Base-by-base conservation (phyloP, 176 grass and related monocot genomes). In the Musa beccarii region DNA sequence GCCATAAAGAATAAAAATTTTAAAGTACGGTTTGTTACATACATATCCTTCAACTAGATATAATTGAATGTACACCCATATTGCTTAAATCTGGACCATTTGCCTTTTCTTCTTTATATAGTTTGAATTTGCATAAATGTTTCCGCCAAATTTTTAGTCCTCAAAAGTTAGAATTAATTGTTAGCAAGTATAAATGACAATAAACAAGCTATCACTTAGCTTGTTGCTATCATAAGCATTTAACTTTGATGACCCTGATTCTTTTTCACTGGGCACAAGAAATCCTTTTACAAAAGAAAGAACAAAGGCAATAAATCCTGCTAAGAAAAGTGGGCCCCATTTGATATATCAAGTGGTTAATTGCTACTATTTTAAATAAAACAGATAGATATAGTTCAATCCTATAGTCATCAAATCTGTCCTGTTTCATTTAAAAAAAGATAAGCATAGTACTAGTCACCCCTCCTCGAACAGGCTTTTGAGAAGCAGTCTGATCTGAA, bases 391-490 rank as follows among this genome's bases (percentile, higher is more conserved):
- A 49, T 70, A 51, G 34, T 51, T n/a, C 24, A 51, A 14, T 50
- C 9, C 34, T 17, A 66, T 26, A 24, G 2, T 25, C 24, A 26
- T 10, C 25, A 50, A 64, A 53, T 28, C 14, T 77, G 11, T 76
- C 26, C 34, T 17, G 11, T 52, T 77, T 43, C 34, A 71, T 52
- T 71, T 13, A 14, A 53, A 29, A 72, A 2, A 21, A 16, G 52
- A 26, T 8, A 15, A 19, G 14, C 5, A 81, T 76, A 43, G 6
- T 57, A 75, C 54, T 57, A 69, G 67, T 89, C 52, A 93, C 88
- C 86, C 86, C 90, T 86, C 86, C 84, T 29, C 90, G 80, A 72
- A 93, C 72, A 54, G 84, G 49, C 74, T 85, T 91, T 63, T 87
- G 82, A 5, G 64, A 69, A 80, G 80, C 71, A 52, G 64, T 76